These are phyloP conservation scores for Chloris gayana DNA, from an alignment of 176 grass and related monocot species.

Conservation along the genomic window DNA sequence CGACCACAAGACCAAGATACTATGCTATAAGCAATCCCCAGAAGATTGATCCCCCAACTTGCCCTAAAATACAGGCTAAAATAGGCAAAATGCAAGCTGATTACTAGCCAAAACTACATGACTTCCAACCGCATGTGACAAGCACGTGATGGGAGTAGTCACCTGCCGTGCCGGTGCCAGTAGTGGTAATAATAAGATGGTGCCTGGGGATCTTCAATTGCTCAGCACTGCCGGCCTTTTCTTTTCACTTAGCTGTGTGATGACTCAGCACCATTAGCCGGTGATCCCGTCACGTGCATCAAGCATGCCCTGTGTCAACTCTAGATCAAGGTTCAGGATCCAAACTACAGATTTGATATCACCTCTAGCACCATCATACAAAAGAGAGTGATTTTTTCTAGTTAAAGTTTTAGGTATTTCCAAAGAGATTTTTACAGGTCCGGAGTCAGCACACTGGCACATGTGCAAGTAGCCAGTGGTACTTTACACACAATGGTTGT, in stretches of 20 bases:
- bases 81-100: conserved; percentile 25
- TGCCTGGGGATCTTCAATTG: conserved; percentile 57
- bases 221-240: conserved; percentile 17
- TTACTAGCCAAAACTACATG: conserved; percentile 36
- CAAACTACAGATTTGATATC: conserved; percentile 33
- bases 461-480: conserved; percentile 22
- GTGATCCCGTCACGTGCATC: conserved; percentile 47
- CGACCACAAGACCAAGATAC: conserved; percentile 55
- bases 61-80: conserved; percentile 17
- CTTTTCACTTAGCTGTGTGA: conserved; percentile 32
- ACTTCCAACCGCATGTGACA: conserved; percentile 39
- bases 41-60: conserved; percentile 32
- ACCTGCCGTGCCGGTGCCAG: conserved; percentile 6
- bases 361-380: neutral
- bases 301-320: conserved; percentile 47
- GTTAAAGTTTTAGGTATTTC: neutral
- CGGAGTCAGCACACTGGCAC: neutral
- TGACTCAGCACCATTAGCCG: conserved; percentile 27
- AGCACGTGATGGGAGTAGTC: conserved; percentile 43
- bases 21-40: conserved; percentile 36
- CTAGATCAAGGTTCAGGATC: conserved; percentile 55
- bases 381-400: neutral
- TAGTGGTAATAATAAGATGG: conserved; percentile 37
- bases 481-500: neutral
- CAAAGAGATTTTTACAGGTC: neutral